A percentile compares a stretch with the other conserved stretches of the same genome.
Evolutionary conservation across 331 rosid genomes (phyloP).

Genomic region (Telfairia occidentalis): DNA sequence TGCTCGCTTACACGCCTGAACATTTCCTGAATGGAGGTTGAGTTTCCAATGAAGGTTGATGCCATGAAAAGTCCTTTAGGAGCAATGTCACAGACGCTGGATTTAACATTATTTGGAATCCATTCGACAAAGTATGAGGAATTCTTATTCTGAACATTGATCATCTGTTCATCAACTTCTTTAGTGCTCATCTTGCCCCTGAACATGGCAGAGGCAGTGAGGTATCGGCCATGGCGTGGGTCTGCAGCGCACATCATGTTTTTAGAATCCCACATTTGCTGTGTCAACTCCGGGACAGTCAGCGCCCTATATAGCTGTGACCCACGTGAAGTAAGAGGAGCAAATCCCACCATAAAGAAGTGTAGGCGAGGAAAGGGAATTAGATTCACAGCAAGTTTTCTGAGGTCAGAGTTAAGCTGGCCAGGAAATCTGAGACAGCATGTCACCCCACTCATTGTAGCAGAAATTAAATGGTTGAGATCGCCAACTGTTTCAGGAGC

Average conservation of each 20-base stretch:
- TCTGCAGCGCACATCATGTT: conserved; percentile 4
- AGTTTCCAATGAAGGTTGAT: background rate
- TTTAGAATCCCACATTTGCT: conserved; percentile 4
- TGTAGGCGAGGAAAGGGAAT: conserved; percentile 1
- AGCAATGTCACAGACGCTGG: conserved; percentile 1
- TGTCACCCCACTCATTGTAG: conserved; percentile 1
- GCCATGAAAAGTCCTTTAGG: background rate
- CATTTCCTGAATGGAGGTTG: conserved; percentile 5
- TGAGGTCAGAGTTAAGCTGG: conserved; percentile 4
- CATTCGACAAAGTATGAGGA: background rate
- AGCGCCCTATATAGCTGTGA: background rate
- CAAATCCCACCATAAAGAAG: conserved; percentile 2
- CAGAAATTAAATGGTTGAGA: conserved; percentile 4
- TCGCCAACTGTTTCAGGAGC: background rate
- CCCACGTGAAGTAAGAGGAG: background rate
- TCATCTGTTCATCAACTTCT: conserved; percentile 4
- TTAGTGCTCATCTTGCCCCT: background rate
- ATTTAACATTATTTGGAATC: conserved; percentile 4
- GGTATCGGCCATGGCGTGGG: conserved; percentile 1
- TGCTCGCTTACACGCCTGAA: conserved; percentile 3
- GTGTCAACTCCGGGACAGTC: background rate
- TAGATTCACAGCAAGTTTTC: conserved; percentile 1
- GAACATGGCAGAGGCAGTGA: background rate
- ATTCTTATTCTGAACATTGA: background rate
- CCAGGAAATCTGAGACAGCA: conserved; percentile 5